A percentile compares a stretch with the other conserved stretches of the same genome.
phyloP scores from a whole-genome alignment of 495 filamentous ascomycete genomes.

The Hypoxylon fuscum region DNA sequence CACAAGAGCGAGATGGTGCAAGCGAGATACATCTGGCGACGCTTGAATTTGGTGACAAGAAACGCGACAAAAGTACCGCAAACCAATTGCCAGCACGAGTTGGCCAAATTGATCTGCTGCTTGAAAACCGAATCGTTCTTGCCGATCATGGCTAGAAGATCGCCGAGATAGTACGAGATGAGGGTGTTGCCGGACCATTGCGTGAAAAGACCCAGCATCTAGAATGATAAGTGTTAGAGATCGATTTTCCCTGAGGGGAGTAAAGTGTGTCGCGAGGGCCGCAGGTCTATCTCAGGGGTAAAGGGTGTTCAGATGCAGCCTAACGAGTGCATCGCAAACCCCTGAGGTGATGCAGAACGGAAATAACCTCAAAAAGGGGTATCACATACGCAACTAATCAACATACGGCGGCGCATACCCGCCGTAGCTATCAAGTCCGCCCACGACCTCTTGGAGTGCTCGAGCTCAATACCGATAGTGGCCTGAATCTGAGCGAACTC shows the following conservation, averaged over 20 bases:
- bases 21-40: constrained; percentile 67
- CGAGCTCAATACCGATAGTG: constrained; percentile 61
- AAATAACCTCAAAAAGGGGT: neutral
- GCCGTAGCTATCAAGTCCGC: constrained; percentile 57
- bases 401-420: constrained; percentile 56
- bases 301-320: too few relatives aligned
- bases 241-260: neutral
- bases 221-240: neutral
- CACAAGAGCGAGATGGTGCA: constrained; percentile 61
- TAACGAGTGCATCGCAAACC: too few relatives aligned
- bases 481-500: constrained; percentile 64
- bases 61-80: constrained; percentile 58
- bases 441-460: constrained; percentile 58
- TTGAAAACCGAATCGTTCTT: constrained; percentile 61
- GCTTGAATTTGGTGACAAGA: constrained; percentile 62
- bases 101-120: constrained; percentile 66
- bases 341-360: too few relatives aligned
- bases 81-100: constrained; percentile 65
- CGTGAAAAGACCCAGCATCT: constrained; percentile 63
- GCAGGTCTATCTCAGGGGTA: too few relatives aligned
- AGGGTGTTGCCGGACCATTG: constrained; percentile 62
- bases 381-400: constrained; percentile 55
- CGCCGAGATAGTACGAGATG: constrained; percentile 65
- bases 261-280: neutral
- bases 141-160: constrained; percentile 59